phyloP scores from a whole-genome alignment of 2,329 filamentous ascomycete genomes.

The Fusarium sp. region DNA sequence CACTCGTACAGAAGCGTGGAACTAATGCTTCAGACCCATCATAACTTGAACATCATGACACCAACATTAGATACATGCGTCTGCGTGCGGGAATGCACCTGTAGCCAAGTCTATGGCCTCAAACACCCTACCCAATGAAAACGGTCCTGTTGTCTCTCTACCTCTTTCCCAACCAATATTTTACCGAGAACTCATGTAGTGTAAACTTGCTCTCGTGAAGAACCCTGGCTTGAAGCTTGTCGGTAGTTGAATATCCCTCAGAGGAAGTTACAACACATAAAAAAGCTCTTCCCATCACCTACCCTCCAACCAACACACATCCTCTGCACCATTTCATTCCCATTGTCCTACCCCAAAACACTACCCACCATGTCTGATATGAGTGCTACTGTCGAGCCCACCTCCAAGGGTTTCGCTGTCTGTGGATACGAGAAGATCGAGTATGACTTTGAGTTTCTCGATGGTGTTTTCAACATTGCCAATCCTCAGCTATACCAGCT shows the following conservation, averaged over 20 bases:
- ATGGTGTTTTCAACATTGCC: conserved; percentile 71
- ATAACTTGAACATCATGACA: conserved; percentile 26
- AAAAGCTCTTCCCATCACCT: conserved; percentile 20
- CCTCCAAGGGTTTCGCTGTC: conserved; percentile 74
- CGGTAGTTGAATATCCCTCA: conserved; percentile 22
- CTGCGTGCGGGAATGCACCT: not conserved
- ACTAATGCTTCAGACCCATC: conserved; percentile 1
- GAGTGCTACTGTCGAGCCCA: conserved; percentile 73
- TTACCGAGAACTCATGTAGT: not conserved
- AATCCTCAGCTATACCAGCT: conserved; percentile 73
- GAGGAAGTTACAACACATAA: conserved; percentile 12
- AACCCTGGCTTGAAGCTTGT: not conserved
- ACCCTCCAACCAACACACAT: conserved; percentile 19
- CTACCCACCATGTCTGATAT: conserved; percentile 72
- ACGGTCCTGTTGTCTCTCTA: conserved; percentile 9
- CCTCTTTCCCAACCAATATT: not conserved
- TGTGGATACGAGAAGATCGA: conserved; percentile 81
- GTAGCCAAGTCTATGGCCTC: conserved; percentile 12
- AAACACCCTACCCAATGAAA: not conserved
- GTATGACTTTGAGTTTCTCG: conserved; percentile 80
- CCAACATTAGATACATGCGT: conserved; percentile 6
- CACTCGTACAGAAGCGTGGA: not conserved
- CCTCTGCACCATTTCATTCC: conserved; percentile 3
- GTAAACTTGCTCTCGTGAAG: conserved; percentile 13
- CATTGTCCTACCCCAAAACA: not conserved